Evolutionary conservation across 2,329 filamentous ascomycete species (phyloP).

Genomic region (Curvularia verruculosa): DNA sequence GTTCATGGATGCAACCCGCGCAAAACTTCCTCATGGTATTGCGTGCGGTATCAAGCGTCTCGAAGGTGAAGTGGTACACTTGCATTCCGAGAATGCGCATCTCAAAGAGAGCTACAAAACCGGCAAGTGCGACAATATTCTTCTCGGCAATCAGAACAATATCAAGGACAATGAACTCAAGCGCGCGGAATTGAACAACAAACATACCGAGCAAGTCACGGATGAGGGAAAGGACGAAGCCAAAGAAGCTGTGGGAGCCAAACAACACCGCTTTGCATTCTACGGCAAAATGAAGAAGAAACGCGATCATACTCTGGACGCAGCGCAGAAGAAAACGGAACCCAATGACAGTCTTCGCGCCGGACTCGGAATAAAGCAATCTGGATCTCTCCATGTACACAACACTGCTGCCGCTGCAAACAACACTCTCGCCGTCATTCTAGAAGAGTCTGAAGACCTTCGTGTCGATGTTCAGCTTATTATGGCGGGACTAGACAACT

Average conservation of each 20-base stretch:
- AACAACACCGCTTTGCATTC: slow-evolving; percentile 16
- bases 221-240: slow-evolving; percentile 26
- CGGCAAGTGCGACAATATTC: slow-evolving; percentile 14
- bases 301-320: slow-evolving; percentile 21
- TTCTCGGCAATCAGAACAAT: slow-evolving; percentile 14
- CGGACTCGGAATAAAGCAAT: slow-evolving; percentile 20
- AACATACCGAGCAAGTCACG: slow-evolving; percentile 23
- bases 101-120: slow-evolving; percentile 16
- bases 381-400: slow-evolving; percentile 21
- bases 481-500: slow-evolving; percentile 9
- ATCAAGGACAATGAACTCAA: slow-evolving; percentile 22
- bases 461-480: slow-evolving; percentile 18
- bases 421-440: slow-evolving; percentile 17
- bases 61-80: slow-evolving; percentile 16
- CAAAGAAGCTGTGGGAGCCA: slow-evolving; percentile 21
- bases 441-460: slow-evolving; percentile 18
- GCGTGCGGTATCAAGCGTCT: slow-evolving; percentile 18
- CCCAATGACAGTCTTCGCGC: slow-evolving; percentile 17
- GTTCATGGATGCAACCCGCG: background rate
- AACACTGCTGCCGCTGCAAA: slow-evolving; percentile 14
- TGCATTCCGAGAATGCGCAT: slow-evolving; percentile 15
- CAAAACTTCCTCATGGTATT: slow-evolving; percentile 7
- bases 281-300: slow-evolving; percentile 26
- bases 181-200: slow-evolving; percentile 26
- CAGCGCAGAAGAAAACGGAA: slow-evolving; percentile 16